Evolutionary conservation across 352 stramenopile genomes (phyloP), one percentile per base, ranked within the genome.

Genomic region (Phytophthora sp.): DNA sequence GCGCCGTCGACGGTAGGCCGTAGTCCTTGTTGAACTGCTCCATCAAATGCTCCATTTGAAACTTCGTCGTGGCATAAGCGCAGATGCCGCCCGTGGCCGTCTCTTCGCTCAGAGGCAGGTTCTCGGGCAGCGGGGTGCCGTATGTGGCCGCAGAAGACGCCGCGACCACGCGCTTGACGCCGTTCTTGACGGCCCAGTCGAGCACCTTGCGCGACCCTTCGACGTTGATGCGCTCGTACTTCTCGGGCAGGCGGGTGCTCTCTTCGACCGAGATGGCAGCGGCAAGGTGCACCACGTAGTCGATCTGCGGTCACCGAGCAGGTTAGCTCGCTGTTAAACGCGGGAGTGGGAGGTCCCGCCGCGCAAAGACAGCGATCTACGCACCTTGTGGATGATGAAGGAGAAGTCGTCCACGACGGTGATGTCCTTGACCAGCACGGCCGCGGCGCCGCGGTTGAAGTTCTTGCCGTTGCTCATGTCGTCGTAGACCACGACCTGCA

Each of bases 381-480:
- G 28, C 35, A 91, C 81, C 72, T 92, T 92, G 68, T 92, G 80
- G 30, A 92, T 77, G 24, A 91, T 92, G 66, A 79, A 91, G 34
- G 79, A 79, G 60, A 83, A 92, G 73, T 95, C 87, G 57, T 85
- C 66, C 5, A 92, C 76, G 37, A 89, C 69, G 1, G 87, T 95
- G 55, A 95, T 92, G 58, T 94, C 87, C 66, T 95, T 95, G 42
- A 95, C 69, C 21, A 94, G 67, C 51, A 95, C 79, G 5, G 84
- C 81, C 4, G 84, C 79, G n/a, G 74, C 61, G 27, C 71, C 82
- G 11, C 80, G 79, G 66, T 95, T 92, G 34, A 94, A 92, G 60
- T 95, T 95, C 55, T 87, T 87, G 49, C 87, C 87, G 57, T 95
- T 95, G 72, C 87, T 95, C 87, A 94, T 94, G 64, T 95, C 84